phyloP scores from a whole-genome alignment of 495 filamentous ascomycete genomes.

The Delitschia confertaspora region DNA sequence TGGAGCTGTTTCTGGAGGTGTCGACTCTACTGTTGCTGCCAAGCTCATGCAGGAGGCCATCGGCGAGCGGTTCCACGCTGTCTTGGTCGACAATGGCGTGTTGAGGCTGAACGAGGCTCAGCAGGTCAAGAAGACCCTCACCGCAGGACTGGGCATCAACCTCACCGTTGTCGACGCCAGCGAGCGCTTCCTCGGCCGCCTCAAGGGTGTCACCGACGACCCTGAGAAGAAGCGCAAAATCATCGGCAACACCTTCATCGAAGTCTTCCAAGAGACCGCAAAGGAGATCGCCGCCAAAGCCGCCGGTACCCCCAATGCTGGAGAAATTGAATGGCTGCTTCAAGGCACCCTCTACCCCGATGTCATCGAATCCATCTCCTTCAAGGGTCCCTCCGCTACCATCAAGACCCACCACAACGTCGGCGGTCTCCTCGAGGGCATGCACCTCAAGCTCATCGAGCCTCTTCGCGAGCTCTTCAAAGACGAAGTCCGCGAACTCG shows the following conservation, averaged over 20 bases:
- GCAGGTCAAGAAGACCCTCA: conserved; percentile 66
- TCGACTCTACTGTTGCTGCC: conserved; percentile 85
- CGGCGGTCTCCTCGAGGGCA: conserved; percentile 54
- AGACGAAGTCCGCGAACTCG: conserved; percentile 75
- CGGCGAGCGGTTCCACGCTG: conserved; percentile 78
- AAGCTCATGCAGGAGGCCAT: conserved; percentile 77
- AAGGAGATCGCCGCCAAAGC: conserved; percentile 63
- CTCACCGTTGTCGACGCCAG: conserved; percentile 78
- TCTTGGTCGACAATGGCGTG: conserved; percentile 80
- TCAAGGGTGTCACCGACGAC: conserved; percentile 64
- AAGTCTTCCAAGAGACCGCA: conserved; percentile 77
- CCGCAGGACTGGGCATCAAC: conserved; percentile 75
- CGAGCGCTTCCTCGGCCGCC: conserved; percentile 59
- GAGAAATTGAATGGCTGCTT: conserved; percentile 71
- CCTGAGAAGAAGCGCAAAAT: conserved; percentile 93
- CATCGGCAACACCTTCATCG: conserved; percentile 79
- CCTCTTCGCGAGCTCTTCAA: conserved; percentile 75
- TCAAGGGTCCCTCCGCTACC: conserved; percentile 71
- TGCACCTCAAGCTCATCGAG: conserved; percentile 64
- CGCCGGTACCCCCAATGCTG: conserved; percentile 49
- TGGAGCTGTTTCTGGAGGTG: conserved; percentile 80
- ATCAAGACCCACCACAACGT: conserved; percentile 88
- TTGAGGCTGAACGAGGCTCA: conserved; percentile 81
- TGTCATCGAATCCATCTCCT: conserved; percentile 73
- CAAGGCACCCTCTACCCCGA: conserved; percentile 80